Base-by-base conservation (phyloP, 176 grass and related monocot genomes). In the Oryza australiensis region DNA sequence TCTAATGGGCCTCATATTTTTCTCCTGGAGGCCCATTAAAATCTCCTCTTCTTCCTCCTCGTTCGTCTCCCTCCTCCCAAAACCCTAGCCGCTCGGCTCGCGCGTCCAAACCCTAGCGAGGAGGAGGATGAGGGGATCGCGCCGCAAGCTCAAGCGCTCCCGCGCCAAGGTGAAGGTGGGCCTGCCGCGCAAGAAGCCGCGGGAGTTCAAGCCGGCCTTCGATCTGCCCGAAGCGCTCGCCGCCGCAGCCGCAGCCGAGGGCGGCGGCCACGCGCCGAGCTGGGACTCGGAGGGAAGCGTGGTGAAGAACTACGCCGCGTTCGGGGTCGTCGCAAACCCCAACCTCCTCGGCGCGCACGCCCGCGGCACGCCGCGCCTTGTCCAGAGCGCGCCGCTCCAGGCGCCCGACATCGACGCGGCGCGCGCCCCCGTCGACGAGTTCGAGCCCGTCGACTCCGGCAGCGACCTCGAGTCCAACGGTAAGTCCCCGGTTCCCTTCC, bases 241-340 rank as follows among this genome's bases (percentile, higher is more conserved):
- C 30, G 92, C 92, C 35, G 92, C 94, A 59, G 73, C 41, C 59
- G 74, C 53, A 5, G 87, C 73, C 48, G 68, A 43, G 1, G 87
- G 34, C 40, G 70, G 74, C 1, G 51, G 59, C 1, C 41, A 41
- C 12, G 70, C 5, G 26, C 66, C 46, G 15, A 80, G 59, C 53
- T 98, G 95, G 95, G 89, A 98, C 80, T 30, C 70, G n/a, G 88
- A 93, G 70, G 95, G 92, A 5, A 98, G 76, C 64, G 96, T 98
- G 8, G 88, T 98, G 33, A 89, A 87, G 82, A 98, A 98, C 87
- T 98, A 98, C 80, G 77, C 78, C 3, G 57, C 96, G 3, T 98
- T 98, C 75, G 93, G 96, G 29, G 88, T 98, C 22, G 90, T 98
- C 24, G 72, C 92, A 14, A 98, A 98, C 82, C 96, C 96, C 1